Base-by-base conservation (phyloP, 306 rosid species). In the Cicer yamashitae region DNA sequence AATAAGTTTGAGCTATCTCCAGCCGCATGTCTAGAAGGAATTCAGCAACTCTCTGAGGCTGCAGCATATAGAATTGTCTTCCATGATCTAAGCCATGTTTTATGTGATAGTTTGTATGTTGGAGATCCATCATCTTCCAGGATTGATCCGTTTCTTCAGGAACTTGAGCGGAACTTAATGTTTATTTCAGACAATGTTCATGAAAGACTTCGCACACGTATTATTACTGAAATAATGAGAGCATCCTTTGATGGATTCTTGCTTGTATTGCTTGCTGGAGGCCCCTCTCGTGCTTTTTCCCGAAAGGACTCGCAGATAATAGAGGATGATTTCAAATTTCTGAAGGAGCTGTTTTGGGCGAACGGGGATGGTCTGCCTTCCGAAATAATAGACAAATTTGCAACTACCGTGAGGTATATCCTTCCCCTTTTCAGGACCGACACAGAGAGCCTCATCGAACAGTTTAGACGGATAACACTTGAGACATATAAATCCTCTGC, bases 201-300 rank as follows among this genome's bases (percentile, higher is more conserved):
- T 45, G 99, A 92, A 83, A 89, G 88, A 77, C 86, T 94, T 50
- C 97, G 96, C 22, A 92, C 96, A 5, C 87, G 96, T 47, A 88
- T 89, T 71, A 71, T 94, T 67, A 81, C 93, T 15, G 97, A 94
- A 79, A 84, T 92, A 81, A 92, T 94, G 99, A 94, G 89, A 84
- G 99, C 99, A 77, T 90, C 99, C 62, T 90, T 94, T 73, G 99
- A 94, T 61, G 99, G 99, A 7, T 89, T 94, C 79, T 88, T 94
- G 85, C 82, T 94, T 76, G 97, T 92, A 77, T 82, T 94, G 87
- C 97, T 94, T 79, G 99, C 96, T 67, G 99, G 99, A 76, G 97
- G 99, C 11, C 99, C 99, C 18, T 85, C 91, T 5, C 99, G 99
- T 22, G 79, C 86, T 51, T 94, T 94, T 84, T 73, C 96, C 70